Evolutionary conservation across 1,284 basidiomycete species (phyloP).

Genomic region (Golubevia pallescens): DNA sequence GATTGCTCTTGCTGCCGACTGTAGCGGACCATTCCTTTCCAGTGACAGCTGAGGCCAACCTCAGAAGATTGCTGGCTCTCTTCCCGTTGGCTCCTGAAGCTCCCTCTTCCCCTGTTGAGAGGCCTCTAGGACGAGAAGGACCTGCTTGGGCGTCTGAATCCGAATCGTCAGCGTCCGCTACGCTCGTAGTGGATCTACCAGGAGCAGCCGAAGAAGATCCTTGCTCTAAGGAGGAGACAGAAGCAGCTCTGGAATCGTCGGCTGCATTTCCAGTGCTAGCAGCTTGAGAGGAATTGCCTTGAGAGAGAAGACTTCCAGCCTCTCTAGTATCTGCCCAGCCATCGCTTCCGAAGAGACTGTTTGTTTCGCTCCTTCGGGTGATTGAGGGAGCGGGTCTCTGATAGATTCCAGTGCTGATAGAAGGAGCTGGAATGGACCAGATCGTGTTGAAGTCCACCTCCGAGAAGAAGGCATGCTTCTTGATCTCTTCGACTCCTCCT

Average conservation of each 20-base stretch:
- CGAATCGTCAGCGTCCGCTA: conserved; percentile 5
- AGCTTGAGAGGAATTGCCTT: neutral
- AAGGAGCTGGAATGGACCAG: conserved; percentile 25
- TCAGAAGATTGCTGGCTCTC: conserved; percentile 12
- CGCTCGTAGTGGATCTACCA: neutral
- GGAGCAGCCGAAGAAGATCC: neutral
- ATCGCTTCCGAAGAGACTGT: neutral
- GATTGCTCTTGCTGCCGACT: neutral
- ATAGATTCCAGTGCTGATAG: conserved; percentile 30
- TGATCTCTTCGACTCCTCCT: conserved; percentile 16
- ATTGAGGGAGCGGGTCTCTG: conserved; percentile 23
- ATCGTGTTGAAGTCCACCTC: conserved; percentile 29
- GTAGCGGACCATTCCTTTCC: neutral
- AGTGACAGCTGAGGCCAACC: conserved; percentile 5
- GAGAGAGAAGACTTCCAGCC: neutral
- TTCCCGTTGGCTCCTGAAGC: conserved; percentile 1
- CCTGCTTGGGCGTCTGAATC: conserved; percentile 6
- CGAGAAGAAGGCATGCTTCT: conserved; percentile 35
- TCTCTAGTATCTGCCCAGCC: neutral
- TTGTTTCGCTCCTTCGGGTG: neutral
- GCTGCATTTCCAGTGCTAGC: conserved; percentile 8
- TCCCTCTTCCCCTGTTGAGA: neutral
- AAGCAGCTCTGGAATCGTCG: conserved; percentile 8
- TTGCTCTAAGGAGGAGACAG: neutral
- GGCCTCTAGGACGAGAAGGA: conserved; percentile 7